Evolutionary conservation across 805 yeast genomes (phyloP).

Genomic region (Kazachstania taianensis): DNA sequence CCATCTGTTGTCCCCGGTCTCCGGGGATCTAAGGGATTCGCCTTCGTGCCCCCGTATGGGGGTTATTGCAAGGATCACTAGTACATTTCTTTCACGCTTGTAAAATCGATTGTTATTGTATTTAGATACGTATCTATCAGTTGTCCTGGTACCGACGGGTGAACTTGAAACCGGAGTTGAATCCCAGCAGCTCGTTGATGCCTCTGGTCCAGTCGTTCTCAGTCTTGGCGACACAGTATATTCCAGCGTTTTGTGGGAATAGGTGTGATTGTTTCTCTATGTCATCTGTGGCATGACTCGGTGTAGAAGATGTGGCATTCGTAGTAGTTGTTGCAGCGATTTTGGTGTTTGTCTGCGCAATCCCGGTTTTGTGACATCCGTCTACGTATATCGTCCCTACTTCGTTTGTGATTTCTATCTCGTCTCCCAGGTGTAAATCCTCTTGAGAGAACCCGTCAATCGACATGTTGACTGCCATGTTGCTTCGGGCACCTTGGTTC

Average conservation of each 20-base stretch:
- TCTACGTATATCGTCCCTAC: slow-evolving; percentile 50
- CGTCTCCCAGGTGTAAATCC: slow-evolving; percentile 64
- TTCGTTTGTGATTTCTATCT: slow-evolving; percentile 61
- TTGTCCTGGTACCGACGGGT: slow-evolving; percentile 16
- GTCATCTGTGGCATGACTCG: no score
- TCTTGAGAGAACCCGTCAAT: slow-evolving; percentile 80
- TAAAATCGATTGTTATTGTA: not conserved
- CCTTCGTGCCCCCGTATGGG: slow-evolving; percentile 76
- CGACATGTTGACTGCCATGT: slow-evolving; percentile 43
- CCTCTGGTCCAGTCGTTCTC: slow-evolving; percentile 90
- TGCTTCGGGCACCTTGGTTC: slow-evolving; percentile 15
- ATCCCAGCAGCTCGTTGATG: slow-evolving; percentile 77
- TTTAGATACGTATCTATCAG: slow-evolving; percentile 1
- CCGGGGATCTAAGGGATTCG: slow-evolving; percentile 48
- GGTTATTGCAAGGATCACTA: slow-evolving; percentile 43
- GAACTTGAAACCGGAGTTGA: slow-evolving; percentile 71
- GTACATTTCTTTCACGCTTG: slow-evolving; percentile 25
- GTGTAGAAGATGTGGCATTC: no score
- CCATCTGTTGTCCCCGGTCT: slow-evolving; percentile 39
- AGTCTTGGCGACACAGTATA: slow-evolving; percentile 78
- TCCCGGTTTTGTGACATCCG: slow-evolving; percentile 25
- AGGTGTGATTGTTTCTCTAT: slow-evolving; percentile 8
- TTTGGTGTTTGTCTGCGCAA: slow-evolving; percentile 36
- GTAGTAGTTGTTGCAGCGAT: slow-evolving; percentile 11
- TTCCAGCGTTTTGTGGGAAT: slow-evolving; percentile 47